A percentile compares a stretch with the other conserved stretches of the same genome.
These are phyloP conservation scores for Nicotiana obtusifolia DNA, from an alignment of 257 asterid species.

Conservation along the genomic window DNA sequence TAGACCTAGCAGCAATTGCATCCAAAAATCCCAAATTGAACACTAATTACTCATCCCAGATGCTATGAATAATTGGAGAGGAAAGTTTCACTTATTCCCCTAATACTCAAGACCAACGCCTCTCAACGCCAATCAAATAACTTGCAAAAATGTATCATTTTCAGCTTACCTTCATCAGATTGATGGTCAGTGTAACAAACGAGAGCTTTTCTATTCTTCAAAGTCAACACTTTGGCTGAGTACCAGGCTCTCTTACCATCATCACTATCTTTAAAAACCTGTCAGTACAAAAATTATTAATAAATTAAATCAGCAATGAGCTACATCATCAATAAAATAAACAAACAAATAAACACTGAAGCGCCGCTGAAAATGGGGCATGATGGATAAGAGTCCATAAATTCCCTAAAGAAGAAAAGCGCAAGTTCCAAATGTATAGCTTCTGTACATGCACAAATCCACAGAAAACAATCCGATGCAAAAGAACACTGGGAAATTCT, in stretches of 20 bases:
- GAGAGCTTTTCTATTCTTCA: constrained; percentile 68
- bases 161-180: constrained; percentile 59
- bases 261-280: constrained; percentile 78
- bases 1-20: neutral
- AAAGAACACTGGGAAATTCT: neutral
- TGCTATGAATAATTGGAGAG: neutral
- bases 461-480: neutral
- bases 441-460: neutral
- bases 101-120: neutral
- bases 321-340: neutral
- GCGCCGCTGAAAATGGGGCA: neutral
- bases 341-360: neutral
- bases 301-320: constrained; percentile 9
- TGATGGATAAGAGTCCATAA: neutral
- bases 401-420: neutral
- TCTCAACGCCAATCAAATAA: neutral
- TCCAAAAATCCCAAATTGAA: neutral
- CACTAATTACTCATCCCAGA: neutral
- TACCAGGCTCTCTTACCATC: constrained; percentile 70
- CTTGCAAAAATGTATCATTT: neutral
- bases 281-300: constrained; percentile 17
- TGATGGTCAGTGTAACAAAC: constrained; percentile 58
- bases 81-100: neutral
- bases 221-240: constrained; percentile 54
- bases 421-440: neutral